phyloP scores from a whole-genome alignment of 2,329 filamentous ascomycete genomes.

The Aspergillus arachidicola region DNA sequence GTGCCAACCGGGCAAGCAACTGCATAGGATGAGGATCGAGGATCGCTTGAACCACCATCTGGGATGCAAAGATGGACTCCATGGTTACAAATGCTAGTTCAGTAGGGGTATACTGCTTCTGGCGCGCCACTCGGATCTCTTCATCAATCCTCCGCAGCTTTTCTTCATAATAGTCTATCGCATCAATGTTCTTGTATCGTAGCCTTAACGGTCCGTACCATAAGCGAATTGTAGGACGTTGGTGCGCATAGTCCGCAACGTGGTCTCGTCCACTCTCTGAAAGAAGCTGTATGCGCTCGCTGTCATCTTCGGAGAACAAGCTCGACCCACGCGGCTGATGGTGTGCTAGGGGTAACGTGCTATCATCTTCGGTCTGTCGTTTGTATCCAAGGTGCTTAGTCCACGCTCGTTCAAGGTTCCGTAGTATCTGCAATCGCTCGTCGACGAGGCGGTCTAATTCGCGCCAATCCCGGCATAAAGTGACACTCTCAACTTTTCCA shows the following conservation, averaged over 20 bases:
- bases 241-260: constrained; percentile 47
- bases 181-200: constrained; percentile 74
- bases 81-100: constrained; percentile 95
- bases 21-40: constrained; percentile 87
- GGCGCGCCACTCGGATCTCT: constrained; percentile 68
- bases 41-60: constrained; percentile 95
- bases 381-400: constrained; percentile 70
- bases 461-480: constrained; percentile 83
- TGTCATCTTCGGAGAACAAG: constrained; percentile 47
- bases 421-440: constrained; percentile 65
- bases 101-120: constrained; percentile 74
- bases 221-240: constrained; percentile 70
- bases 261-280: constrained; percentile 46
- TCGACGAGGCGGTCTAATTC: constrained; percentile 75
- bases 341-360: constrained; percentile 52
- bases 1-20: constrained; percentile 81
- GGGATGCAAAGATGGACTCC: constrained; percentile 87
- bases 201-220: constrained; percentile 78
- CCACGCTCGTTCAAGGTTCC: constrained; percentile 81
- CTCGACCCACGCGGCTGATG: constrained; percentile 45
- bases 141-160: constrained; percentile 78
- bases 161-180: constrained; percentile 92
- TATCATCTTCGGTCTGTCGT: constrained; percentile 48
- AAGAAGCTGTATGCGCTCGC: constrained; percentile 63
- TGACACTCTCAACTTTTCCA: constrained; percentile 85